Percentiles rank a stretch among this genome's conserved stretches.
Evolutionary conservation across 257 asterid genomes (phyloP).

Genomic region (Echites panduratus): DNA sequence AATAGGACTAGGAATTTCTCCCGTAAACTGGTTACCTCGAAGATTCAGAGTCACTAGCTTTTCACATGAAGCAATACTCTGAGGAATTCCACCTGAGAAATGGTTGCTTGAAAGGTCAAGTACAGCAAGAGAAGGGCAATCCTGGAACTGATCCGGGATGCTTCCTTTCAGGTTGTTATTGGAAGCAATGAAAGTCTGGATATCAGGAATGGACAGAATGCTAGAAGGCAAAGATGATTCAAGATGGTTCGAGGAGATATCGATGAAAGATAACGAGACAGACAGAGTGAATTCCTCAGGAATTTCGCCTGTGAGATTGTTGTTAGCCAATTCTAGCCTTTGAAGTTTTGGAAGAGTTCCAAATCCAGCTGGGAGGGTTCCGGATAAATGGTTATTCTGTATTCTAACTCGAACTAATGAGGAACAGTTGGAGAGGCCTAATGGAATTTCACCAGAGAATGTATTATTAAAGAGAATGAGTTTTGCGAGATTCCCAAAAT

Average conservation of each 20-base stretch:
- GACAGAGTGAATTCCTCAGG: conserved; percentile 41
- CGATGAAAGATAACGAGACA: conserved; percentile 36
- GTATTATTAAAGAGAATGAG: conserved; percentile 39
- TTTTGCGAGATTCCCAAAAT: conserved; percentile 29
- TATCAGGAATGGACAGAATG: conserved; percentile 36
- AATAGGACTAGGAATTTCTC: conserved; percentile 40
- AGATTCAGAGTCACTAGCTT: conserved; percentile 33
- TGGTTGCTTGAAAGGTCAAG: conserved; percentile 39
- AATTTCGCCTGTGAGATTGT: conserved; percentile 42
- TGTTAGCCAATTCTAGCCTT: conserved; percentile 37
- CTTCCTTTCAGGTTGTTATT: conserved; percentile 31
- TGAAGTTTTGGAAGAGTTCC: conserved; percentile 33
- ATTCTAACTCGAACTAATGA: conserved; percentile 39
- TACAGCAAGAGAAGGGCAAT: conserved; percentile 25
- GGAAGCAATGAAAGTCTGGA: conserved; percentile 35
- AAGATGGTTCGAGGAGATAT: conserved; percentile 42
- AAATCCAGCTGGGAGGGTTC: conserved; percentile 39
- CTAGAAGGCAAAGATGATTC: conserved; percentile 32
- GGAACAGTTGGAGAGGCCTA: conserved; percentile 23
- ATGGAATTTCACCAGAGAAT: conserved; percentile 42
- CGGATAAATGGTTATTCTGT: conserved; percentile 35
- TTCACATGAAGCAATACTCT: conserved; percentile 36
- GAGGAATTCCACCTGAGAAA: conserved; percentile 38
- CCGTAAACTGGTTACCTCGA: conserved; percentile 28
- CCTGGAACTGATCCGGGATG: conserved; percentile 39